phyloP scores from a whole-genome alignment of 257 asterid genomes.

The Ligustrum vulgare region DNA sequence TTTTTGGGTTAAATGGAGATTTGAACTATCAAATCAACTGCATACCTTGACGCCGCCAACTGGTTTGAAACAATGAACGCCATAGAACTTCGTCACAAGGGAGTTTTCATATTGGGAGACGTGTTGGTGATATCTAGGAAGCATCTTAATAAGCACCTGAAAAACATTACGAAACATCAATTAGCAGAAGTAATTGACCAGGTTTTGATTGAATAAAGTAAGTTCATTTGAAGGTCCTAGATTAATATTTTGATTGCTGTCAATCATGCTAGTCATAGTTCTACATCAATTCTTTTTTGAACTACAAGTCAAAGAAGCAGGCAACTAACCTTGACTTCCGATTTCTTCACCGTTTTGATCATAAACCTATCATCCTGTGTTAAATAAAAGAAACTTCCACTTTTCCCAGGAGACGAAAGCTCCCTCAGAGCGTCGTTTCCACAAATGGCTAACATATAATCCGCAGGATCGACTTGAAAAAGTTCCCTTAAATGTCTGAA shows the following conservation, averaged over 20 bases:
- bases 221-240: constrained; percentile 7
- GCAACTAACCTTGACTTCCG: constrained; percentile 67
- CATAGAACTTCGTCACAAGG: constrained; percentile 63
- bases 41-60: constrained; percentile 65
- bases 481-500: constrained; percentile 58
- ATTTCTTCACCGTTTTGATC: constrained; percentile 71
- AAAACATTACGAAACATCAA: constrained; percentile 20
- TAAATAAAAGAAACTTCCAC: constrained; percentile 69
- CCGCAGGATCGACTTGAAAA: constrained; percentile 70
- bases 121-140: constrained; percentile 57
- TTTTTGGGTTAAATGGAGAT: not conserved
- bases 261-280: not conserved
- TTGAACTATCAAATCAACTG: not conserved
- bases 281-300: not conserved
- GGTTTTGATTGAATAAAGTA: constrained; percentile 5
- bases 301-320: constrained; percentile 22
- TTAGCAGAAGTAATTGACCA: constrained; percentile 10
- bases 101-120: constrained; percentile 60
- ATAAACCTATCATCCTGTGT: constrained; percentile 68
- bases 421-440: constrained; percentile 66
- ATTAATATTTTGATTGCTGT: not conserved
- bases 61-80: constrained; percentile 75
- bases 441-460: constrained; percentile 69
- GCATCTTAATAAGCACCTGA: constrained; percentile 82
- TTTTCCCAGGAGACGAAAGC: constrained; percentile 71